Evolutionary conservation across 148 eudicot genomes (phyloP).

Genomic region (Heliosperma pusillum): DNA sequence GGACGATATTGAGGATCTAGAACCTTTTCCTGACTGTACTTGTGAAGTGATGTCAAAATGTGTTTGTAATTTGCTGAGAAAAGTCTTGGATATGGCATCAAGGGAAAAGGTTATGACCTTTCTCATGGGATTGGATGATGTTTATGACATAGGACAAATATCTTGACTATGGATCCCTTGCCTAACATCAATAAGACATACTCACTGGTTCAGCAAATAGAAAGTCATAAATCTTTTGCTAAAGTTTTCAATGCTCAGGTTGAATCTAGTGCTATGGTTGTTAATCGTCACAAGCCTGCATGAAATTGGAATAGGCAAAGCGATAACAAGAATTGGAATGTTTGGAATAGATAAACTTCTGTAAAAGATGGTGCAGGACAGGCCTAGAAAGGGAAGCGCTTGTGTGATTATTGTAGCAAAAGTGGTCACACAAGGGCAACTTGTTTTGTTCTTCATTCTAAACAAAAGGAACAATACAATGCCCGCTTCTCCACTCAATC

Average conservation of each 20-base stretch:
- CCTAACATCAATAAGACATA: neutral
- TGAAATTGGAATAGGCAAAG: neutral
- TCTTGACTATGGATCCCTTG: neutral
- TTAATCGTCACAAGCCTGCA: neutral
- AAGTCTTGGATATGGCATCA: neutral
- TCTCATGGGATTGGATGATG: neutral
- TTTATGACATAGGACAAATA: neutral
- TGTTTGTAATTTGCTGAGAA: neutral
- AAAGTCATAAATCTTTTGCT: neutral
- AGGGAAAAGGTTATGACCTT: neutral
- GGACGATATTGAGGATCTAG: neutral
- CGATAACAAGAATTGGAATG: too few species aligned
- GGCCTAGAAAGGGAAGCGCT: too few species aligned
- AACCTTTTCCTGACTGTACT: neutral
- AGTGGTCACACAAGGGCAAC: too few species aligned
- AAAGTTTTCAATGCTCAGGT: neutral
- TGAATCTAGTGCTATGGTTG: neutral
- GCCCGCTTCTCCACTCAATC: too few species aligned
- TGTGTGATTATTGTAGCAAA: too few species aligned
- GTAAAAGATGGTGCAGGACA: too few species aligned
- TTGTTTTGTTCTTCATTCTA: too few species aligned
- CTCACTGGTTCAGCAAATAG: neutral
- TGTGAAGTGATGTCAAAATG: neutral
- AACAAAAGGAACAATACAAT: too few species aligned
- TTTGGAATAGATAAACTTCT: too few species aligned